Evolutionary conservation across 139 green algal species (phyloP), one percentile per base, ranked within the genome.

Genomic region (Micractinium conductrix): DNA sequence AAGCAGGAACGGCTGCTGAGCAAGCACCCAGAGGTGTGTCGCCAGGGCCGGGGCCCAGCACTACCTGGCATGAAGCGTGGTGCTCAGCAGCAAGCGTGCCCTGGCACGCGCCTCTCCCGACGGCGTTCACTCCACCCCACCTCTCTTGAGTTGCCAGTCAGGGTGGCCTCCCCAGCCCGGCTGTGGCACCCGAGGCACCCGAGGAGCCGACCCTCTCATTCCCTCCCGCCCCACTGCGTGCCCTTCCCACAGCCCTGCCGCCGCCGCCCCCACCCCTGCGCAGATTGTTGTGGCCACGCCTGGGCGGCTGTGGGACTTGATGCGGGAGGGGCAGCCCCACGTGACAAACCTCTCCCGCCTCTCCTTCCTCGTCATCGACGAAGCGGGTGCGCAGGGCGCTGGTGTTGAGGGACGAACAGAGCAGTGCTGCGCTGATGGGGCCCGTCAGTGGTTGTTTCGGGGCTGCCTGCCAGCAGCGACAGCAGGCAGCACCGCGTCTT

Each of bases 301-400:
- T 0, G 97, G 97, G 6, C 93, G 97, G 42, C 91, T 99, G 86
- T 99, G 97, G 97, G 97, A 98, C 82, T 90, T 98, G 43, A 98
- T 99, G 91, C 79, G 90, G 10, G 89, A 93, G 22, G 93, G 96
- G 26, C 68, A 91, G 42, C 17, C 78, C 30, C 93, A 97, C 79
- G 81, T 98, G 43, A 85, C 78, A 2, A 81, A 98, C 79, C 78
- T 98, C 35, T 69, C 42, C 14, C 17, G 42, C 10, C 91, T 98
- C 37, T 85, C 65, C 37, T 98, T 98, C 88, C 91, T 99, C 48
- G 96, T 65, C 87, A 78, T 87, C 19, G 97, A 99, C 86, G 97
- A 99, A 85, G 96, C 96, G 9, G 76, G 76, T 82, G 75, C 8
- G 75, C 28, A 24, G 33, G n/a, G 44, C 14, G 37, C 37, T 4